Base-by-base conservation (phyloP, 2,329 filamentous ascomycete species). In the Pseudopyrenochaeta lycopersici region DNA sequence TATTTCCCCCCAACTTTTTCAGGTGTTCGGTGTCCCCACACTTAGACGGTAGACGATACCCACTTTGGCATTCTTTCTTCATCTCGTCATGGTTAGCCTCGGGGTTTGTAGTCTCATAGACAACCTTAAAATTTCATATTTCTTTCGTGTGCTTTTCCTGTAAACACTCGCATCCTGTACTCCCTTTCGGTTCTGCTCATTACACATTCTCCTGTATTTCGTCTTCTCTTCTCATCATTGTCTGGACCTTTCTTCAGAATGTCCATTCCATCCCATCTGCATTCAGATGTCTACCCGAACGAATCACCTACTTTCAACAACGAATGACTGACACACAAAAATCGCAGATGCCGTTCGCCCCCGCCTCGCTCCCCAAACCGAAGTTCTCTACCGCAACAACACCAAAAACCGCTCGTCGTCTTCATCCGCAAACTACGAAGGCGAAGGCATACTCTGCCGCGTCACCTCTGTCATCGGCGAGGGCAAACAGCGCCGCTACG, bases 401-500 rank as follows among this genome's bases (percentile, higher is more conserved):
- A 75, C 76, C 59, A 77, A 78, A 73, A 75, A 67, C 33, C 69
- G 70, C 42, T 60, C 56, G 17, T 57, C 54, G 1, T 44, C 58
- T 20, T 49, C 54, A 51, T 72, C 57, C 33, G 54, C 60, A 38
- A 64, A 56, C 42, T 61, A 64, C 15, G 80, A 82, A 67, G 81
- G 81, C 62, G 80, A 82, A 70, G 81, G 81, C 52, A 82, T 82
- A 30, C 74, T 83, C 18, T 82, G 80, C 66, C 75, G 76, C 48
- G 78, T 83, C 38, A 82, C 81, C 4, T 72, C 72, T 29, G 80
- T 83, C n/a, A 82, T 82, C 21, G 81, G 81, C 52, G 81, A 83
- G 59, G 81, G 80, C 52, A 83, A 82, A 56, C 80, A 82, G 62
- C 78, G 81, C 20, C 79, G 80, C 54, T 83, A 83, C 70, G 81